Evolutionary conservation across 768 basidiomycete genomes (phyloP), one percentile per base, ranked within the genome.

Genomic region (Panaeolus cyanescens): DNA sequence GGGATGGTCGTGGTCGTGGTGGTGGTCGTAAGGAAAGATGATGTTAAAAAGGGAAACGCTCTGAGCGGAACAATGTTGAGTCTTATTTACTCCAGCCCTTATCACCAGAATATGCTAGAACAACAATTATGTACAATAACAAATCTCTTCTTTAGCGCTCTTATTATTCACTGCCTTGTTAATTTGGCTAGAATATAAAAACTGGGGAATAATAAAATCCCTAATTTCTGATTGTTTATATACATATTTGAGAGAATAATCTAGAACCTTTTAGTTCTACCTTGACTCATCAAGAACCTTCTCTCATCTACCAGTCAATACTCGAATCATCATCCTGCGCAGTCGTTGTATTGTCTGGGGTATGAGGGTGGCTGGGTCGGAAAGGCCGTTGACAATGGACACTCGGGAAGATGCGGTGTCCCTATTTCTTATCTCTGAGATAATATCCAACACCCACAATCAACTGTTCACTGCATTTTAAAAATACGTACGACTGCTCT

Each of bases 71-170:
- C 22, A 40, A 40, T 34, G 39, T 19, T 34, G 36, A 42, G 12
- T 32, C 55, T 42, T 28, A 37, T 45, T 54, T 54, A 56, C 56
- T 40, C 25, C 45, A 50, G 20, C 56, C 25, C 56, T 8, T 9
- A 34, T 22, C 20, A 33, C 59, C 7, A 56, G 62, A 62, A 62
- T 15, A 13, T 59, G 32, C 58, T 50, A 45, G 62, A 62, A 62
- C 55, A 54, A 54, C 20, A 17, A 33, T 50, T 17, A n/a, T n/a
- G n/a, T n/a, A n/a, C n/a, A n/a, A n/a, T n/a, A n/a, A n/a, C n/a
- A n/a, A n/a, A n/a, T n/a, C n/a, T n/a, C n/a, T n/a, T n/a, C n/a
- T 12, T 50, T 12, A 50, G 45, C 45, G 45, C 45, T 50, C 45
- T 25, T 42, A n/a, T 10, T n/a, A 20, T 17, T 39, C 15, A 7